Evolutionary conservation across 2,329 filamentous ascomycete genomes (phyloP), one percentile per base, ranked within the genome.

Genomic region (Sporothrix curviconia): DNA sequence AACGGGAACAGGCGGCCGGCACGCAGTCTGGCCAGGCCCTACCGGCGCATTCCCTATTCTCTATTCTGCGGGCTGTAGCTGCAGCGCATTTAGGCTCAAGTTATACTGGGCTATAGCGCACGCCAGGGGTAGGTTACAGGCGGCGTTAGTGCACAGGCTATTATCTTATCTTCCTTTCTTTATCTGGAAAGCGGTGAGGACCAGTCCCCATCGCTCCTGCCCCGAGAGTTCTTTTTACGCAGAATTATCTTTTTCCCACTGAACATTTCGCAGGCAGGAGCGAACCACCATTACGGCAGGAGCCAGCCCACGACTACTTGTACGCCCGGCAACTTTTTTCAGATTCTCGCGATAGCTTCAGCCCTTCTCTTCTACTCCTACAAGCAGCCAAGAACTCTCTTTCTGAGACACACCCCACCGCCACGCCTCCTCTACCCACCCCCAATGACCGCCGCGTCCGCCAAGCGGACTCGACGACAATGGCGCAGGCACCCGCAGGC

Each of bases 181-280:
- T 24, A 43, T 54, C 3, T 28, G 39, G 51, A 43, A 54, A 30
- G 51, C 51, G 51, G 52, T 55, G n/a, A n/a, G 51, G 19, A 5
- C 37, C 30, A 19, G n/a, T 17, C 28, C 30, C 6, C n/a, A 14
- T 15, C 19, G 25, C 11, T 17, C n/a, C n/a, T 14, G 19, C 28
- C 34, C 25, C 25, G n/a, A n/a, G n/a, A n/a, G 28, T 46, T 3
- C 28, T 46, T 46, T 43, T 32, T 24, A 19, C 52, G 52, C 52
- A 55, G 52, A 55, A 55, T 55, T 46, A 37, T 46, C 52, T 46
- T 55, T 46, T 53, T 37, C 28, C 7, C 14, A 9, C 19, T 34
- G 25, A 24, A 51, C 32, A 22, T 52, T 11, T 32, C 8, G 24
- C 12, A 34, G 51, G 49, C 49, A 51, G 22, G 49, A 39, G 34